Evolutionary conservation across 352 stramenopile genomes (phyloP), one percentile per base, ranked within the genome.

Genomic region (Pythium aquatile): DNA sequence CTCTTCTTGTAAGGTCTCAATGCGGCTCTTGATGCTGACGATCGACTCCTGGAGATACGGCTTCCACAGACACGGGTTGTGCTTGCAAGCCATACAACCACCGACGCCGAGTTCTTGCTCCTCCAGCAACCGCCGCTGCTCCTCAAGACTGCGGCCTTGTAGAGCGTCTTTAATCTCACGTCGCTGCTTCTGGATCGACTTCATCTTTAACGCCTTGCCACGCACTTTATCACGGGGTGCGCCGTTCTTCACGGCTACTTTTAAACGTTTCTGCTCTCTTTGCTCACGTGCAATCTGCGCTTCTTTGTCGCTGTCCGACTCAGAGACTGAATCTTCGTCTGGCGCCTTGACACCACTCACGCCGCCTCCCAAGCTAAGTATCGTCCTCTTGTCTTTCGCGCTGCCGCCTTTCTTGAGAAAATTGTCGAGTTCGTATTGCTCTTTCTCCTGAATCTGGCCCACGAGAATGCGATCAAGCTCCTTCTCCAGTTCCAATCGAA

Each of bases 391-490:
- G 14, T 70, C 65, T 30, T 68, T 65, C 14, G 28, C 5, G 0
- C 30, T 24, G 37, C 44, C 32, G 9, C 44, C 32, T 9, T 39
- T 58, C 24, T 72, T 68, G n/a, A 89, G 70, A 47, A 88, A 82
- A 6, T 74, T 75, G n/a, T 66, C 46, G 6, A 85, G 53, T 39
- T 91, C 81, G 40, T 82, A 87, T 26, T 77, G 65, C 67, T 94
- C 84, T 3, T 76, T 74, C 63, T 94, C 83, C 10, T 68, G 67
- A 29, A 98, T 88, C 63, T 98, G 94, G 40, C 85, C 78, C 28
- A 88, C 78, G 7, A 98, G 68, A 44, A 98, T 61, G 5, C 85
- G 75, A 75, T 98, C 92, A 9, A 98, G 77, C 51, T 97, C 93
- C 24, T 93, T 90, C 51, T 98, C 91, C 5, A 98, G 79, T 58